Evolutionary conservation across 257 asterid genomes (phyloP).

Genomic region (Paraleonurus japonicus): DNA sequence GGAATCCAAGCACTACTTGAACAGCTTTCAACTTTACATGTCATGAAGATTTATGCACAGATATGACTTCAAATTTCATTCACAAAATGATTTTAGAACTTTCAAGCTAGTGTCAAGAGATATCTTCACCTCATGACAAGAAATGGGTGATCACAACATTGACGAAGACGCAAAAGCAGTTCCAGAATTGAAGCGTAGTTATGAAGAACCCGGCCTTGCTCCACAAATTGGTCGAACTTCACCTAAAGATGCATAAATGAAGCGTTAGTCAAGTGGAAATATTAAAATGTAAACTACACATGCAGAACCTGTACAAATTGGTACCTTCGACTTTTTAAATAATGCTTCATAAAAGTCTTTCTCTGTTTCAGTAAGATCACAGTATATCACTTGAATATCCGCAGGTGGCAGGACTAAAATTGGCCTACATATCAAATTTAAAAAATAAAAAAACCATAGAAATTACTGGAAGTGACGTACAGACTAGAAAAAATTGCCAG

Average conservation of each 20-base stretch:
- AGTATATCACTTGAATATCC: slow-evolving; percentile 78
- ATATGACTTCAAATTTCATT: not conserved
- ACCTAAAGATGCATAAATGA: slow-evolving; percentile 50
- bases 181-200: slow-evolving; percentile 97
- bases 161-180: slow-evolving; percentile 96
- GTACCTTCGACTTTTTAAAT: slow-evolving; percentile 88
- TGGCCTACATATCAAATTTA: slow-evolving; percentile 50
- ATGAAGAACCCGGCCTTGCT: slow-evolving; percentile 97
- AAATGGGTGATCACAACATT: slow-evolving; percentile 98
- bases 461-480: slow-evolving; percentile 22
- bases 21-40: slow-evolving; percentile 8
- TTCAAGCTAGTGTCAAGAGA: not conserved
- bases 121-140: slow-evolving; percentile 85
- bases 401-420: slow-evolving; percentile 94
- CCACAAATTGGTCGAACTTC: slow-evolving; percentile 90
- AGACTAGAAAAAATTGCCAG: not conserved
- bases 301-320: slow-evolving; percentile 10
- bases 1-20: not conserved
- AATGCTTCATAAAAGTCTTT: slow-evolving; percentile 92
- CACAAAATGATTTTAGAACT: not conserved
- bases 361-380: slow-evolving; percentile 82
- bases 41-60: not conserved
- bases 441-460: slow-evolving; percentile 3
- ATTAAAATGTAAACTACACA: not conserved
- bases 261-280: slow-evolving; percentile 19